phyloP scores from a whole-genome alignment of 768 basidiomycete genomes.

The Lactarius deliciosus region DNA sequence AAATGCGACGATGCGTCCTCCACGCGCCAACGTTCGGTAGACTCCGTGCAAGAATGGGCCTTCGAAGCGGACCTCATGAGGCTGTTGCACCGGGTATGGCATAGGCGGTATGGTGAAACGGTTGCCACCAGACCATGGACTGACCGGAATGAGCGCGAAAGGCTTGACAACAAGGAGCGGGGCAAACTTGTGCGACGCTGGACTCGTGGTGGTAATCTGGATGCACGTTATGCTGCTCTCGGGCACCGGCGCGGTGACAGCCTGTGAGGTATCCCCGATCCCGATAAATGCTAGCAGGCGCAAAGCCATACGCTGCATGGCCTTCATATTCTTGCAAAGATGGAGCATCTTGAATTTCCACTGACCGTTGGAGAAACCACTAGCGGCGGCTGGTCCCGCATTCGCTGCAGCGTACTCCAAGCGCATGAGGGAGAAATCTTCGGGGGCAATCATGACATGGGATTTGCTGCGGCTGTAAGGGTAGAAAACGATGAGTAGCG shows the following conservation, averaged over 20 bases:
- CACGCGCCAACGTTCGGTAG: conserved; percentile 62
- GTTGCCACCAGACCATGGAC: background rate
- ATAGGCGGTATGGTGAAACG: background rate
- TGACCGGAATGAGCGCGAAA: background rate
- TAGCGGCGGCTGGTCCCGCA: background rate
- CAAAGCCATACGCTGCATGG: conserved; percentile 8
- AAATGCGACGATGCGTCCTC: conserved; percentile 77
- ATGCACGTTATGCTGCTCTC: conserved; percentile 9
- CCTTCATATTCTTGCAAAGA: conserved; percentile 26
- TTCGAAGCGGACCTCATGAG: conserved; percentile 31
- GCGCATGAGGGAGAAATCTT: conserved; percentile 18
- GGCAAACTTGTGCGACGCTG: background rate
- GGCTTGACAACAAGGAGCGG: background rate
- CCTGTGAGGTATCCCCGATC: conserved; percentile 2
- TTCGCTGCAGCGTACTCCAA: conserved; percentile 20
- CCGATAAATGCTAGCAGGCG: conserved; percentile 22
- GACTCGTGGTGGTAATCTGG: background rate
- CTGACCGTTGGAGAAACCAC: background rate
- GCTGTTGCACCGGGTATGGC: conserved; percentile 26
- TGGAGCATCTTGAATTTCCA: conserved; percentile 23
- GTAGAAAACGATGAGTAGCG: background rate
- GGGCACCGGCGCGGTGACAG: background rate
- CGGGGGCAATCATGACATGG: conserved; percentile 19
- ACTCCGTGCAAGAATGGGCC: conserved; percentile 44
- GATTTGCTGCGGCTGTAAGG: conserved; percentile 16